Conservation (phyloP, 1,284 basidiomycete species). For the Cutaneotrichosporon sp. region DNA sequence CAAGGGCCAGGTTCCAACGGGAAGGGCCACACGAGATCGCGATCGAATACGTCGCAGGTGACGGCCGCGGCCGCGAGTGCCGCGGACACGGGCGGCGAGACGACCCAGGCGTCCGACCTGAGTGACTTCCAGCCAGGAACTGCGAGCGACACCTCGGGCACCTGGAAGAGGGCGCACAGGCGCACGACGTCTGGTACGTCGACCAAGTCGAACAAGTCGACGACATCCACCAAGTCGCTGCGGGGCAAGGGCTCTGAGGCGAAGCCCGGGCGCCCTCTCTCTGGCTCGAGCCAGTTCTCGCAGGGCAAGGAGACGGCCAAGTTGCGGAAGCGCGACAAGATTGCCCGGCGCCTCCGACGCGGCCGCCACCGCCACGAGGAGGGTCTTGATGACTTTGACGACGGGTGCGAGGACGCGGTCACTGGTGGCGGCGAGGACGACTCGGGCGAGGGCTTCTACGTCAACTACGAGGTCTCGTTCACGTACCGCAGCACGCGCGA, state of each 20-base stretch:
- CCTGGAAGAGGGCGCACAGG: not conserved
- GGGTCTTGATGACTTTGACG: not conserved
- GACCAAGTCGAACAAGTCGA: not conserved
- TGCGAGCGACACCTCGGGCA: not conserved
- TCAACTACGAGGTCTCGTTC: slow-evolving; percentile 53
- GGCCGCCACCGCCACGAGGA: not conserved
- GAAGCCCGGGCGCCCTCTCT: not conserved
- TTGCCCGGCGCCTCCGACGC: not conserved
- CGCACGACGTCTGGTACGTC: not conserved
- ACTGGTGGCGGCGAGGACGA: slow-evolving; percentile 24
- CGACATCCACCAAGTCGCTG: not conserved
- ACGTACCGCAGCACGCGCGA: slow-evolving; percentile 37
- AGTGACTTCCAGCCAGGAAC: not conserved
- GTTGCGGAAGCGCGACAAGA: slow-evolving; percentile 9
- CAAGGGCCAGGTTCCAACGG: not conserved
- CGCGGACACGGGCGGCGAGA: not conserved
- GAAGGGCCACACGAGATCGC: not conserved
- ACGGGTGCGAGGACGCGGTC: not conserved
- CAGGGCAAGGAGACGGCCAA: slow-evolving; percentile 4
- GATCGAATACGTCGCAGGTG: not conserved
- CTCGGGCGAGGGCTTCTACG: slow-evolving; percentile 45
- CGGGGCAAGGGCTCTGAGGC: not conserved
- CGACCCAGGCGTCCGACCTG: not conserved
- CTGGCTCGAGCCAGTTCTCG: not conserved
- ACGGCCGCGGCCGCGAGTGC: not conserved